phyloP scores from a whole-genome alignment of 1,284 basidiomycete species.

The Veloporphyrellus conicus region DNA sequence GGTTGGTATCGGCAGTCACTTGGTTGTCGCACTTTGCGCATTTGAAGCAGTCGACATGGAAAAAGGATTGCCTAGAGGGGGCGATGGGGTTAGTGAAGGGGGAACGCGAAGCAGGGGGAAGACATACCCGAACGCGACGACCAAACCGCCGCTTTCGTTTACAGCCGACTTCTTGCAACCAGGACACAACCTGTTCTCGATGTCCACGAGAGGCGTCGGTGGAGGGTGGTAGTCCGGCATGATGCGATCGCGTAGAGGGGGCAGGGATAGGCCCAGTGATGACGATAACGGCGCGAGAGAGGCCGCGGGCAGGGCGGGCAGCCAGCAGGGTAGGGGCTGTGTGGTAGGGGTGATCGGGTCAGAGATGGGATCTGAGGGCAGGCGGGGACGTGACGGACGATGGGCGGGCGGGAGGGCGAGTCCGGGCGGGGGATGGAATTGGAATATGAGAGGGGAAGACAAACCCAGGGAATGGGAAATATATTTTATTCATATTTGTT shows the following conservation, averaged over 20 bases:
- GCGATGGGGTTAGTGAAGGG: conserved; percentile 1
- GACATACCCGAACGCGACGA: conserved; percentile 85
- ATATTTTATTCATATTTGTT: not conserved
- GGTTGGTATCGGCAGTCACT: conserved; percentile 90
- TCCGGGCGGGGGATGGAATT: not conserved
- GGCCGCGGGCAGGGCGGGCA: not conserved
- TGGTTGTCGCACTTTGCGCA: conserved; percentile 78
- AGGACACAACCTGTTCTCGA: conserved; percentile 72
- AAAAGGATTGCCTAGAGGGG: conserved; percentile 66
- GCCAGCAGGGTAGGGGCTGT: too few species aligned
- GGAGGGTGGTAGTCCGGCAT: conserved; percentile 11
- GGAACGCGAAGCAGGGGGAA: not conserved
- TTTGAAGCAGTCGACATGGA: conserved; percentile 79
- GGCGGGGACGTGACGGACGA: not conserved
- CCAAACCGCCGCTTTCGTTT: conserved; percentile 79
- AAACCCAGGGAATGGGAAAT: not conserved
- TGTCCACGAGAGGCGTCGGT: conserved; percentile 14
- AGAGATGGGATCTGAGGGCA: not conserved
- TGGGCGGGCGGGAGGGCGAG: not conserved
- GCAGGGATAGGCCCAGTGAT: conserved; percentile 1
- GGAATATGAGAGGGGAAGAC: conserved; percentile 1
- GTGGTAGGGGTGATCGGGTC: not conserved
- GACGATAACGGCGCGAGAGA: not conserved
- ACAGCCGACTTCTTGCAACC: conserved; percentile 83
- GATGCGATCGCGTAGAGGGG: not conserved